These are phyloP conservation scores for Aspergillus sp. DNA, from an alignment of 2,329 filamentous ascomycete species.

Conservation along the genomic window DNA sequence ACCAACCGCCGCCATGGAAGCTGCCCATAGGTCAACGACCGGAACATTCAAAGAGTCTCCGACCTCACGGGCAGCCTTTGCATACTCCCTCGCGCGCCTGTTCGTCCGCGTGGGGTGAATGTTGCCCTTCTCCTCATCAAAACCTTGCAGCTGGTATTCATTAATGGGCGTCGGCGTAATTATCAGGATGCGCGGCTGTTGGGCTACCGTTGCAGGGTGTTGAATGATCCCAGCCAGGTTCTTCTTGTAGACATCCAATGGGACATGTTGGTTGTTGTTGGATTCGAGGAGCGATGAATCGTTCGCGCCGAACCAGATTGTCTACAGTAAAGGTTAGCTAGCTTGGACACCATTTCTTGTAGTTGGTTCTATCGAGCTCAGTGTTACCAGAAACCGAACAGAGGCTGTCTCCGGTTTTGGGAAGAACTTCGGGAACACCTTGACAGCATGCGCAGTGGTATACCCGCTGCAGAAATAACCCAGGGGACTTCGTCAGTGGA, in stretches of 20 bases:
- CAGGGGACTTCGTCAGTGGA: not conserved
- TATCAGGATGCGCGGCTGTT: constrained; percentile 74
- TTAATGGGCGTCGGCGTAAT: constrained; percentile 78
- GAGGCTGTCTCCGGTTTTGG: constrained; percentile 59
- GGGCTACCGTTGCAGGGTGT: constrained; percentile 68
- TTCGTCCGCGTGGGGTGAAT: constrained; percentile 57
- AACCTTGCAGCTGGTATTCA: constrained; percentile 62
- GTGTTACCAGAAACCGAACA: constrained; percentile 44
- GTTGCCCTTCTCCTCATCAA: constrained; percentile 52
- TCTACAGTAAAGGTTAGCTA: constrained; percentile 45
- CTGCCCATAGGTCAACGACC: constrained; percentile 77
- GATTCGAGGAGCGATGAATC: constrained; percentile 72
- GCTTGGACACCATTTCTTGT: not conserved
- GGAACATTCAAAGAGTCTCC: constrained; percentile 57
- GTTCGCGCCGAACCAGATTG: constrained; percentile 85
- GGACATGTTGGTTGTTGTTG: constrained; percentile 66
- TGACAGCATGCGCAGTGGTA: constrained; percentile 73
- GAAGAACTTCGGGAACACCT: constrained; percentile 69
- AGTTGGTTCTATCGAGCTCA: not conserved
- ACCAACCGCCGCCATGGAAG: constrained; percentile 66
- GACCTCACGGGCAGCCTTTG: constrained; percentile 64
- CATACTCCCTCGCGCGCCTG: constrained; percentile 62
- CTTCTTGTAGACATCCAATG: constrained; percentile 70
- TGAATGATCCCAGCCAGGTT: constrained; percentile 72
- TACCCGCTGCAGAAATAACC: constrained; percentile 60